Evolutionary conservation across 2,329 filamentous ascomycete genomes (phyloP).

Genomic region (Calonectria multiphialidica): DNA sequence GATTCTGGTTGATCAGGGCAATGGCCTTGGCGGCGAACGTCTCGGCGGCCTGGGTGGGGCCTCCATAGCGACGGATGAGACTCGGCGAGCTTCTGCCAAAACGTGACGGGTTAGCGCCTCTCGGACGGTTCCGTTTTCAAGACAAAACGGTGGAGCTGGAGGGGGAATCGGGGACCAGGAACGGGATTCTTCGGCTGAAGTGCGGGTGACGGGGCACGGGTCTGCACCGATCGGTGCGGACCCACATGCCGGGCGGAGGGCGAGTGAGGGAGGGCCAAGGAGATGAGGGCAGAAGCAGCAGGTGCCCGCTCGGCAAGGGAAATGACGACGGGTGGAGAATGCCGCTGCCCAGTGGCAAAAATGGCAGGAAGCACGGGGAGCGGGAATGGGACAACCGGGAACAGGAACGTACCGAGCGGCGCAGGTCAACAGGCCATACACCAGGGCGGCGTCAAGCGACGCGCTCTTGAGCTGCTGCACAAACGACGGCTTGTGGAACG

Average conservation of each 20-base stretch:
- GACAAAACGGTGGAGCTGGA: constrained; percentile 11
- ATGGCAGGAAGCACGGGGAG: constrained; percentile 33
- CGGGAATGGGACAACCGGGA: constrained; percentile 30
- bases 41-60: constrained; percentile 67
- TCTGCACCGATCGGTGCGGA: constrained; percentile 41
- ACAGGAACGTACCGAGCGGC: constrained; percentile 65
- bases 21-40: constrained; percentile 71
- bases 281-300: constrained; percentile 35
- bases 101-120: not conserved
- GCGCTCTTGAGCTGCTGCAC: constrained; percentile 70
- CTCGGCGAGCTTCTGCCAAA: constrained; percentile 63
- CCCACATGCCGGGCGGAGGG: constrained; percentile 39
- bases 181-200: constrained; percentile 39
- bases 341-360: constrained; percentile 14
- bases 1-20: constrained; percentile 66
- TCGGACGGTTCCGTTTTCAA: constrained; percentile 11
- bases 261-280: constrained; percentile 33
- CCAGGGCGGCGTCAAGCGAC: constrained; percentile 66
- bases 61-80: constrained; percentile 70
- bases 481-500: constrained; percentile 73
- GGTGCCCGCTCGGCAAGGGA: constrained; percentile 15
- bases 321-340: constrained; percentile 21
- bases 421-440: constrained; percentile 69
- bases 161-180: constrained; percentile 17
- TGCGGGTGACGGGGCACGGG: constrained; percentile 29